Conservation (phyloP, 108 stramenopile genomes). For the Schizochytrium sp. region DNA sequence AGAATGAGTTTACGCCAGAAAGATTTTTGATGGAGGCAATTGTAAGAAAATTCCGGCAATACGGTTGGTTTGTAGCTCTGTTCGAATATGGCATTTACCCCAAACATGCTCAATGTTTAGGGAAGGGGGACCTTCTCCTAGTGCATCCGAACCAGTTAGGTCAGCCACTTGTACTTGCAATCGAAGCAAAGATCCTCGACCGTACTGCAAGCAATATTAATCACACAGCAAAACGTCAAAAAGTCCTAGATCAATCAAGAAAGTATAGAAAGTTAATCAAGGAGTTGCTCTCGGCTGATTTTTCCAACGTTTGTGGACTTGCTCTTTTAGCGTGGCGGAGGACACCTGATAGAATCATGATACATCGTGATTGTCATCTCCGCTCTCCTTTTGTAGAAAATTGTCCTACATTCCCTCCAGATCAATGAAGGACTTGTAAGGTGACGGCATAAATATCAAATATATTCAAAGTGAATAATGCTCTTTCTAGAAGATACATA, state of each 20-base stretch:
- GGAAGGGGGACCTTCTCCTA: neutral
- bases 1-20: slow-evolving; percentile 20
- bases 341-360: neutral
- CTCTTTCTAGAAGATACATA: no score
- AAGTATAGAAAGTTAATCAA: neutral
- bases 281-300: neutral
- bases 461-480: no score
- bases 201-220: neutral
- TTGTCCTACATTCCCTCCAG: no score
- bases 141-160: neutral
- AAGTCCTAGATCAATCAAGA: neutral
- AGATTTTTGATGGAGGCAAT: slow-evolving; percentile 21
- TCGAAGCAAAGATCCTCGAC: neutral
- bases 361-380: neutral
- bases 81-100: slow-evolving; percentile 2
- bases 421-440: no score
- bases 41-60: neutral
- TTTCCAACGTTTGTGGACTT: slow-evolving; percentile 9
- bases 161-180: slow-evolving; percentile 8
- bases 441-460: no score
- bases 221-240: neutral
- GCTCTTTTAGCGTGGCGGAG: neutral
- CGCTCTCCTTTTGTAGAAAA: no score
- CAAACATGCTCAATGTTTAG: neutral
- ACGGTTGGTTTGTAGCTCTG: slow-evolving; percentile 27